Evolutionary conservation across 1,139 yeast genomes (phyloP), one percentile per base, ranked within the genome.

Genomic region (Yamadazyma sp.): DNA sequence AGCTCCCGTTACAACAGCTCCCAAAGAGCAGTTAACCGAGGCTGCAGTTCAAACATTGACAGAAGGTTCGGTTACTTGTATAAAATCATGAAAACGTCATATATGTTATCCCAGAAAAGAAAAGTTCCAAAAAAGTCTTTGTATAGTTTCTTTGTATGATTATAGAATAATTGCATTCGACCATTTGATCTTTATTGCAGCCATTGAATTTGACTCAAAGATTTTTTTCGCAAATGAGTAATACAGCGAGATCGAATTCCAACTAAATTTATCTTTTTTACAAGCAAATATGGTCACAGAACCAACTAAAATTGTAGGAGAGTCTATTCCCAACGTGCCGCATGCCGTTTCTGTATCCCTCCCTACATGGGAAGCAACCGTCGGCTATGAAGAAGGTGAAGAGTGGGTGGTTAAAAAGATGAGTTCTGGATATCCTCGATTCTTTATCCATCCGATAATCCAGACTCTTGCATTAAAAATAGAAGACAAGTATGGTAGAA

Each of bases 321-420:
- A 76, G 24, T 81, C 96, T 4, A 89, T 92, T 44, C 97, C 97
- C 9, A 83, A 88, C 56, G 83, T 95, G 0, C 81, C 84, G 5
- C 97, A 90, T 60, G 97, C 97, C 0, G 96, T 90, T 1, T 86
- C 95, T 8, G 97, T 90, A 34, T 85, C 96, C 1, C 71, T 90
- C 33, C 97, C 97, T 5, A 86, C 96, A 0, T 90, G 97, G 97
- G 86, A 80, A 37, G 89, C 95, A 26, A 86, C 86, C 10, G 86
- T 90, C 3, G 96, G 88, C 5, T 90, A 90, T 54, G 97, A 90
- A 60, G 94, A 86, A 61, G 96, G 96, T 9, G 80, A 85, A 53
- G 82, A 76, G 14, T 83, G 92, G 87, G 90, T 90, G 4, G 80
- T 82, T n/a, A 64, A 71, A 34, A 79, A 80, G 56, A 85, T 90